Percentiles rank a stretch among this genome's conserved stretches.
These are phyloP conservation scores for Fusarium vanettenii DNA, from an alignment of 2,329 filamentous ascomycete species.

Conservation along the genomic window DNA sequence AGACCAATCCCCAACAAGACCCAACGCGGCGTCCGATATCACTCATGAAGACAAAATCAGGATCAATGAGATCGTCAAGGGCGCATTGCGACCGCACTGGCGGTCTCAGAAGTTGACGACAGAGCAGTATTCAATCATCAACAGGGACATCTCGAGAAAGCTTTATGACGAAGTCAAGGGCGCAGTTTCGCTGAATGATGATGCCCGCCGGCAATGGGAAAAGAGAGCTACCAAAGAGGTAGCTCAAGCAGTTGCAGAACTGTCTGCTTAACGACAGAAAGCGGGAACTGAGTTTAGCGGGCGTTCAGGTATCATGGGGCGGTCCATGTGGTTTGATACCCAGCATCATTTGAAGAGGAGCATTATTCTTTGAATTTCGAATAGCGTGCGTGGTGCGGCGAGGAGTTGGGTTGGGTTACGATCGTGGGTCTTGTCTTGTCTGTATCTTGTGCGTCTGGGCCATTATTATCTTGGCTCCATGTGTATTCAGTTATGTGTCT, in stretches of 20 bases:
- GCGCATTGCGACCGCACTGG: constrained; percentile 85
- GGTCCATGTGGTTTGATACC: constrained; percentile 49
- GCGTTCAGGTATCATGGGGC: constrained; percentile 47
- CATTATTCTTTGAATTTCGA: constrained; percentile 43
- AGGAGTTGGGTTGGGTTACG: constrained; percentile 37
- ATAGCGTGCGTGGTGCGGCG: constrained; percentile 42
- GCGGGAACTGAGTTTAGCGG: constrained; percentile 40
- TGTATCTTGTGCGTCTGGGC: constrained; percentile 30
- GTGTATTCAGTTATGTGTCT: constrained; percentile 37
- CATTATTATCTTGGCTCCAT: constrained; percentile 23
- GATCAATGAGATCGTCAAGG: constrained; percentile 88
- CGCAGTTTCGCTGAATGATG: constrained; percentile 70
- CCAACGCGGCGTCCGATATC: constrained; percentile 57
- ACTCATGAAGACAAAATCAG: constrained; percentile 87
- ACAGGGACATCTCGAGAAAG: constrained; percentile 87
- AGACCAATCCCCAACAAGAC: constrained; percentile 76
- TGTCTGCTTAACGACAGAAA: constrained; percentile 57
- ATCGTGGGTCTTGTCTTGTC: constrained; percentile 18
- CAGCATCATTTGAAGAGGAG: constrained; percentile 45
- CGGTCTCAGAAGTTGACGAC: constrained; percentile 82
- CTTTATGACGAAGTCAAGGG: constrained; percentile 79
- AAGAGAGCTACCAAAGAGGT: constrained; percentile 83
- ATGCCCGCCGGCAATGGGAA: constrained; percentile 77
- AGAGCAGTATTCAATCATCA: constrained; percentile 93
- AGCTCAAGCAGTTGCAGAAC: constrained; percentile 73